Conservation (phyloP, 148 eudicot species). For the Diospyros lotus region DNA sequence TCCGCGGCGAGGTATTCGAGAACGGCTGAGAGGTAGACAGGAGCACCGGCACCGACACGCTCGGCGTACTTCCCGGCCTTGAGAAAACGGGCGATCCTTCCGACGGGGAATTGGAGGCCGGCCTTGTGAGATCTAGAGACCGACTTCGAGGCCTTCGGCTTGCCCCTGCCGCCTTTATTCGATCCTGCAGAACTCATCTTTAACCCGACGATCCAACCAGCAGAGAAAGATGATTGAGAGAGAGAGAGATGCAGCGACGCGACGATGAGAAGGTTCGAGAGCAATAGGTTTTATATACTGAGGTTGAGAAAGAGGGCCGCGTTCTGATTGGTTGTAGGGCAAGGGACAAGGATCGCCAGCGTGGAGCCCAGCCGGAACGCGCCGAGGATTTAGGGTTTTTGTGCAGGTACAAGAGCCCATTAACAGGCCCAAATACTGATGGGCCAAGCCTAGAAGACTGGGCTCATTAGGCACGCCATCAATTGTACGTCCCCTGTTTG, state of each 20-base stretch:
- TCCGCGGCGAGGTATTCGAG: slow-evolving; percentile 29
- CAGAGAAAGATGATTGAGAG: neutral
- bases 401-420: too few relatives aligned
- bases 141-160: slow-evolving; percentile 25
- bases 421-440: too few relatives aligned
- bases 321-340: slow-evolving; percentile 13
- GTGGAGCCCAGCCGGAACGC: neutral
- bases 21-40: slow-evolving; percentile 29
- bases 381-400: neutral
- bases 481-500: too few relatives aligned
- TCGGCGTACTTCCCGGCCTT: slow-evolving; percentile 33
- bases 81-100: slow-evolving; percentile 28
- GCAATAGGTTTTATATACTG: neutral
- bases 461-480: too few relatives aligned
- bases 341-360: slow-evolving; percentile 18
- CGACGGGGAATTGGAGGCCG: slow-evolving; percentile 35
- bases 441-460: too few relatives aligned
- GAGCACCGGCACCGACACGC: slow-evolving; percentile 29
- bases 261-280: neutral
- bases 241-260: neutral
- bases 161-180: slow-evolving; percentile 25
- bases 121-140: slow-evolving; percentile 28
- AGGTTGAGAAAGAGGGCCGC: neutral
- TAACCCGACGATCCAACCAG: neutral
- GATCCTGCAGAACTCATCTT: slow-evolving; percentile 13